These are phyloP conservation scores for Gossypium turneri DNA, from an alignment of 345 rosid species.

Conservation along the genomic window DNA sequence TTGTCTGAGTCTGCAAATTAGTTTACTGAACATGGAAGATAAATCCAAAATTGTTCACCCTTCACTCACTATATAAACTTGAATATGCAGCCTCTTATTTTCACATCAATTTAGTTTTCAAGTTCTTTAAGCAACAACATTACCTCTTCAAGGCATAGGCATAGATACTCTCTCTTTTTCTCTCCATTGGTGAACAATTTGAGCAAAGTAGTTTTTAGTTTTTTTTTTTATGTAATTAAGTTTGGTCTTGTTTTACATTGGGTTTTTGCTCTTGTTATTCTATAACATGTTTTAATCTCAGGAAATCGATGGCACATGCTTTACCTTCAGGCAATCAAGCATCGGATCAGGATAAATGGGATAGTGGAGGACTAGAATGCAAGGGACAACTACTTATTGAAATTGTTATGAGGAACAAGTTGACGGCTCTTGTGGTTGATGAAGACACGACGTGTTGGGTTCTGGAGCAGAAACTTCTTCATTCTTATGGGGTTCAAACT, in stretches of 20 bases:
- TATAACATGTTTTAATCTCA: background rate
- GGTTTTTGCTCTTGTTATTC: background rate
- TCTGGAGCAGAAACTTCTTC: background rate
- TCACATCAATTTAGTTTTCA: background rate
- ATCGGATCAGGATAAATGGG: background rate
- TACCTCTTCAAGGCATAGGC: background rate
- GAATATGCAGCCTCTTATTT: background rate
- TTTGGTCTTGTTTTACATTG: background rate
- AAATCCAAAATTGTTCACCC: background rate
- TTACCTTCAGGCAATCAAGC: background rate
- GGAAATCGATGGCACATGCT: background rate
- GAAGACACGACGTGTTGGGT: background rate
- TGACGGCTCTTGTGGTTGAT: slow-evolving; percentile 23
- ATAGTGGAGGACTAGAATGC: background rate
- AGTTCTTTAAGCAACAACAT: background rate
- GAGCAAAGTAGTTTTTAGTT: background rate
- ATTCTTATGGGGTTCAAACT: background rate
- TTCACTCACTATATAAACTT: background rate
- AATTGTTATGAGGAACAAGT: slow-evolving; percentile 5
- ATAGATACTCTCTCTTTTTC: background rate
- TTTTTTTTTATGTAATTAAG: background rate
- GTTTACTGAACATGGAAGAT: background rate
- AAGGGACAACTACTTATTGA: background rate
- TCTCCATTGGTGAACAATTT: background rate
- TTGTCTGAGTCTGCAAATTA: background rate